Percentiles rank a stretch among this genome's conserved stretches.
phyloP scores from a whole-genome alignment of 2,329 filamentous ascomycete species.

The Metarhizium album region DNA sequence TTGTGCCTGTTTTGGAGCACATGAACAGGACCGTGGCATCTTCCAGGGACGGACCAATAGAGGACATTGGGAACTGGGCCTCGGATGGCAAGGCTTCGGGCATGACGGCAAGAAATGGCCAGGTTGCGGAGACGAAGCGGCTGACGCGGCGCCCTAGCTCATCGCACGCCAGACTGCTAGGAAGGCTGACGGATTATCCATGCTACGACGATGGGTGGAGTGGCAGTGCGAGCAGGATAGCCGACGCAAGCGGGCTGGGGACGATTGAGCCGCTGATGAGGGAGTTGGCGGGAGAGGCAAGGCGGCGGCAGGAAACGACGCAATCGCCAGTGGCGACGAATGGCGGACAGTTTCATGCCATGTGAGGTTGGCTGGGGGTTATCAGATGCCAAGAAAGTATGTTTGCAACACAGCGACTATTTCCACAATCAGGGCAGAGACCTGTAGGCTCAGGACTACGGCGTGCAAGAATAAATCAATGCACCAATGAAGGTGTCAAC shows the following conservation, averaged over 20 bases:
- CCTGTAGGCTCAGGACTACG: not conserved
- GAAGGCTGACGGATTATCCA: constrained; percentile 12
- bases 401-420: not conserved
- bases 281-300: constrained; percentile 24
- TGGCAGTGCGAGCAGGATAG: constrained; percentile 15
- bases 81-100: constrained; percentile 21
- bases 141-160: constrained; percentile 15
- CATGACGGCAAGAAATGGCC: constrained; percentile 5
- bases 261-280: constrained; percentile 34
- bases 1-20: constrained; percentile 34
- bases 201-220: constrained; percentile 13
- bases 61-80: constrained; percentile 17
- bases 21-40: constrained; percentile 27
- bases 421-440: not conserved
- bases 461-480: not conserved
- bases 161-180: constrained; percentile 19
- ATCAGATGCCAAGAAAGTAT: not conserved
- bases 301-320: constrained; percentile 12
- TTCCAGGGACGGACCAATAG: constrained; percentile 7
- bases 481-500: not conserved
- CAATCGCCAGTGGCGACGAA: constrained; percentile 1
- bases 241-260: constrained; percentile 25
- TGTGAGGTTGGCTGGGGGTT: not conserved
- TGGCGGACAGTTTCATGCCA: not conserved
- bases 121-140: constrained; percentile 9